Evolutionary conservation across 805 yeast genomes (phyloP), one percentile per base, ranked within the genome.

Genomic region (Sugiyamaella lignohabitans): DNA sequence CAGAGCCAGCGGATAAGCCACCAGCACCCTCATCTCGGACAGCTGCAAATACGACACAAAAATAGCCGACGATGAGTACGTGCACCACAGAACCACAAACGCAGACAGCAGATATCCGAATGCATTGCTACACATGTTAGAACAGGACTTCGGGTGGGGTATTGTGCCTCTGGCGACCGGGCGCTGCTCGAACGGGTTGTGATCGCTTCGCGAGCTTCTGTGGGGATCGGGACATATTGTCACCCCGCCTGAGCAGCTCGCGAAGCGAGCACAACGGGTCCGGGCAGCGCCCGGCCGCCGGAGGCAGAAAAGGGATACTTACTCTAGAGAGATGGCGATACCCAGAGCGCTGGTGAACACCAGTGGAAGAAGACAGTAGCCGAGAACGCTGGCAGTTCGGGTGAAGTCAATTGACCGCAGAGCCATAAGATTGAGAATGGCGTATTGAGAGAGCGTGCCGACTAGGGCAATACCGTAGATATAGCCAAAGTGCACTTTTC

Each of bases 401-500:
- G 71, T 63, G 54, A 74, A 70, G 43, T 70, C 75, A 46, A 76
- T 67, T 41, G 66, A 54, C 38, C 62, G 53, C 39, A 62, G 38
- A 16, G 95, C 80, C 98, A 93, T 93, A 52, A 87, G 71, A 62
- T 84, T 88, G 64, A 94, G 84, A 49, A 93, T 71, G 56, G 78
- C 77, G 66, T 89, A 97, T 54, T 88, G 76, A 27, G 95, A 80
- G 14, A 87, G 62, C 1, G 95, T 84, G 16, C 98, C 98, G 56
- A 91, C 80, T 38, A 93, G 67, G 0, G 96, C 98, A 37, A 93
- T 95, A 35, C 98, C 98, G 60, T 93, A 93, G 42, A 93, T 85
- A 64, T 93, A 93, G 1, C 98, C 98, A 62, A 93, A 93, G 64
- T 93, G 98, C 14, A 91, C 85, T 64, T 91, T 93, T 3, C 98